These are phyloP conservation scores for Leccinum incarnatum DNA, from an alignment of 768 basidiomycete species.

Conservation along the genomic window DNA sequence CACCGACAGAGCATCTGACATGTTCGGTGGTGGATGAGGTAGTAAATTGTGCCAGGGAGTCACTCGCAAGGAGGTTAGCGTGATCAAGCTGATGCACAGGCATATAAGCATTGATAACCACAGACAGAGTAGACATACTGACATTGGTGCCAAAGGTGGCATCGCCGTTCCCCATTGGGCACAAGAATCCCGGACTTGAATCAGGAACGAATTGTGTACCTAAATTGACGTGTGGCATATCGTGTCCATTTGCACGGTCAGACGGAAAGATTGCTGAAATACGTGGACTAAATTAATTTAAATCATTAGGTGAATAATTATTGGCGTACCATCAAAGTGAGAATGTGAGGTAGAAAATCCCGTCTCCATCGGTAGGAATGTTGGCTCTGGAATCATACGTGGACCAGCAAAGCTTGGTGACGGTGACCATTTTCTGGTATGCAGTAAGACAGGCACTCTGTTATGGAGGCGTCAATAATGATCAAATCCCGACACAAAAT, in stretches of 20 bases:
- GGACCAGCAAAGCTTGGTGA: not conserved
- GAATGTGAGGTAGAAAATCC: not conserved
- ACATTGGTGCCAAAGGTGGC: not conserved
- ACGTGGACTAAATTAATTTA: not conserved
- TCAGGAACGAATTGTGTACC: not conserved
- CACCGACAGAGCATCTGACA: not conserved
- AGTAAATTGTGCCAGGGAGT: not conserved
- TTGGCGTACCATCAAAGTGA: not conserved
- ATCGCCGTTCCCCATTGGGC: not conserved
- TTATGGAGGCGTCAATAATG: not conserved
- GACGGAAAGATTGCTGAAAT: not conserved
- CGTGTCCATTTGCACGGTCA: not conserved
- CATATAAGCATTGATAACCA: not conserved
- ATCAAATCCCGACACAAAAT: too few relatives aligned
- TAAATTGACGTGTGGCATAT: not conserved
- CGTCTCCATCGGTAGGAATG: not conserved
- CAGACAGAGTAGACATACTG: not conserved
- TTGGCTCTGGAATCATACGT: not conserved
- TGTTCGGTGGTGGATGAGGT: not conserved
- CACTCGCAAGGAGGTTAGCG: not conserved
- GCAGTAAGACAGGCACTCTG: not conserved
- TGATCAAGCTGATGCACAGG: not conserved
- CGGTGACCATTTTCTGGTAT: not conserved
- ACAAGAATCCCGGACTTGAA: not conserved
- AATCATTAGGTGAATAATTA: not conserved